A percentile compares a stretch with the other conserved stretches of the same genome.
These are phyloP conservation scores for Coniochaeta ligniaria DNA, from an alignment of 2,329 filamentous ascomycete species.

Conservation along the genomic window DNA sequence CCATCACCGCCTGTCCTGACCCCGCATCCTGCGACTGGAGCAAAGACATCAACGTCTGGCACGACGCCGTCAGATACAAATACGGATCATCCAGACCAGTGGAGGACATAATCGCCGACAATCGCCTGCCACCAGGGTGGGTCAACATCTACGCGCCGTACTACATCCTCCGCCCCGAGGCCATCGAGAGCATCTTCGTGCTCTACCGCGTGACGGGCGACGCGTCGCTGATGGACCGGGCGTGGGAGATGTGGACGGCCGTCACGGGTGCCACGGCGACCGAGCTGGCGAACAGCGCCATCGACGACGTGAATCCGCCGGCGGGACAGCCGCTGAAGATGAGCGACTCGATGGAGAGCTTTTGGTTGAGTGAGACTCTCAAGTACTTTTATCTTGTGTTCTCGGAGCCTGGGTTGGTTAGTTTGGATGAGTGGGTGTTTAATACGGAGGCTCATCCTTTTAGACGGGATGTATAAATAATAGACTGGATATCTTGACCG, in stretches of 20 bases:
- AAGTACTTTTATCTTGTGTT: constrained; percentile 3
- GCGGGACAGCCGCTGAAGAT: neutral
- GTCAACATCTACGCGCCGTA: neutral
- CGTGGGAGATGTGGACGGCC: neutral
- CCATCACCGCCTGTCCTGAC: neutral
- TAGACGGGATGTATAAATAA: neutral
- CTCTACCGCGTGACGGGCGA: neutral
- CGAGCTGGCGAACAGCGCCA: neutral
- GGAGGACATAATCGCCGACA: constrained; percentile 1
- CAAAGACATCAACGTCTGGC: neutral
- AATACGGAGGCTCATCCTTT: constrained; percentile 3
- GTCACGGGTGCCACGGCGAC: neutral
- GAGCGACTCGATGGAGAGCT: constrained; percentile 4
- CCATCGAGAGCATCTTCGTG: neutral
- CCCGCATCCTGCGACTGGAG: neutral
- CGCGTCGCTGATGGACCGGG: neutral
- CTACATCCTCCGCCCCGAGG: neutral
- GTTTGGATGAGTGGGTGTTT: constrained; percentile 3
- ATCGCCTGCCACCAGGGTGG: neutral
- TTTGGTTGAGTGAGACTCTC: constrained; percentile 2
- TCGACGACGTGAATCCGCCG: neutral
- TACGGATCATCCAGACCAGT: neutral
- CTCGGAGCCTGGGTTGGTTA: constrained; percentile 2
- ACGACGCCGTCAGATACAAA: neutral
- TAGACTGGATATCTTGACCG: too few species aligned